Conservation (phyloP, 352 stramenopile genomes). For the Plasmopara muralis region DNA sequence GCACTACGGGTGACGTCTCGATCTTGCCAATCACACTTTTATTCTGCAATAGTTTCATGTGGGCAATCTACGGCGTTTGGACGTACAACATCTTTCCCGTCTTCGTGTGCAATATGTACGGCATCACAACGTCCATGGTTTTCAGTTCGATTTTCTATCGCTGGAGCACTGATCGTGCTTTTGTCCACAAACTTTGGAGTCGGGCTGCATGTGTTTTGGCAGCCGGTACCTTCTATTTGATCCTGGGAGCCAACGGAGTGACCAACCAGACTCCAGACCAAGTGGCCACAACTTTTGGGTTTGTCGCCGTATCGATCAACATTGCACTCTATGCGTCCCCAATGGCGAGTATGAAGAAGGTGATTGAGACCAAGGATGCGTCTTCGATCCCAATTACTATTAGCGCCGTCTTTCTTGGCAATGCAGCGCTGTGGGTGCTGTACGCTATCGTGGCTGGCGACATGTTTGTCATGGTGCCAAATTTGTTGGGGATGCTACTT, state of each 20-base stretch:
- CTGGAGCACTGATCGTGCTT: slow-evolving; percentile 19
- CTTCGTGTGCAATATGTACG: slow-evolving; percentile 24
- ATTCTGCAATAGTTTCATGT: slow-evolving; percentile 34
- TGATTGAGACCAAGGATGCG: slow-evolving; percentile 25
- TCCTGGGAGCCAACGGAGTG: slow-evolving; percentile 18
- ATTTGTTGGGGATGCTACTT: slow-evolving; percentile 25
- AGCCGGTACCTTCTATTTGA: slow-evolving; percentile 21
- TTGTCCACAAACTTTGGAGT: slow-evolving; percentile 19
- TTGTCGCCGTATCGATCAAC: slow-evolving; percentile 24
- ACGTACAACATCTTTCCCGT: slow-evolving; percentile 29
- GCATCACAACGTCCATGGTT: slow-evolving; percentile 16
- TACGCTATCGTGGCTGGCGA: slow-evolving; percentile 20
- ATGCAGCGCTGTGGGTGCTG: slow-evolving; percentile 24
- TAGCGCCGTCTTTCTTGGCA: slow-evolving; percentile 22
- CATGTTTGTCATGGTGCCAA: slow-evolving; percentile 27
- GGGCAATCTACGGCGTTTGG: slow-evolving; percentile 35
- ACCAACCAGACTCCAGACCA: slow-evolving; percentile 22
- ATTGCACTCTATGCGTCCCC: slow-evolving; percentile 27
- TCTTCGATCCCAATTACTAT: slow-evolving; percentile 27
- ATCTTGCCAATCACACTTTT: slow-evolving; percentile 25
- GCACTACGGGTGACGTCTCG: slow-evolving; percentile 26
- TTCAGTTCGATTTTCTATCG: slow-evolving; percentile 29
- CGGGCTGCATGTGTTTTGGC: slow-evolving; percentile 10
- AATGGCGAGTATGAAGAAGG: slow-evolving; percentile 28
- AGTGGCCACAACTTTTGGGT: slow-evolving; percentile 22